phyloP scores from a whole-genome alignment of 2,329 filamentous ascomycete species.

The Coccinonectria pachysandricola region DNA sequence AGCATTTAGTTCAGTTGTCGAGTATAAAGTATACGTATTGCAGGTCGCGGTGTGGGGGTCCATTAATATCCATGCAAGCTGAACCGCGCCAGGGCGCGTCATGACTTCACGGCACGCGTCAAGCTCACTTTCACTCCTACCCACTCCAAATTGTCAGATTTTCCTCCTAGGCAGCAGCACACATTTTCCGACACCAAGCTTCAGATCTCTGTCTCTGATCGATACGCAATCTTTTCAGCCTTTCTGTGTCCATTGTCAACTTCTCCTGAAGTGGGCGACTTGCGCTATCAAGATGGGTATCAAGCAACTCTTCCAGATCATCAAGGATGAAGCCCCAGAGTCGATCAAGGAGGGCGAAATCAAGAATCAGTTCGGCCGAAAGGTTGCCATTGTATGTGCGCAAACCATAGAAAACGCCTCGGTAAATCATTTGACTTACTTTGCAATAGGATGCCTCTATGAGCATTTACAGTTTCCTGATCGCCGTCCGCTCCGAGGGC shows the following conservation, averaged over 20 bases:
- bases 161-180: slow-evolving; percentile 3
- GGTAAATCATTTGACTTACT: too few relatives aligned
- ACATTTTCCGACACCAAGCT: too few relatives aligned
- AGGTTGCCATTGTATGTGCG: slow-evolving; percentile 93
- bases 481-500: slow-evolving; percentile 92
- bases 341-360: slow-evolving; percentile 95
- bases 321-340: slow-evolving; percentile 88
- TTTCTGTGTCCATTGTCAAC: neutral
- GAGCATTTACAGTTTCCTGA: slow-evolving; percentile 98
- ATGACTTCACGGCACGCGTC: slow-evolving; percentile 17
- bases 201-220: too few relatives aligned
- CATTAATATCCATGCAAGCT: slow-evolving; percentile 22
- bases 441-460: slow-evolving; percentile 54
- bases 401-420: too few relatives aligned
- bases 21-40: too few relatives aligned
- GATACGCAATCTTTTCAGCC: too few relatives aligned
- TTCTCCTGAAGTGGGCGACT: too few relatives aligned
- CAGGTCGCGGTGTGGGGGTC: slow-evolving; percentile 14
- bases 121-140: slow-evolving; percentile 5
- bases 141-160: slow-evolving; percentile 6
- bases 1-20: too few relatives aligned
- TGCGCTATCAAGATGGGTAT: slow-evolving; percentile 51
- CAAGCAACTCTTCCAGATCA: slow-evolving; percentile 68
- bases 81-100: slow-evolving; percentile 20
- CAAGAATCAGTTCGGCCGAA: slow-evolving; percentile 97